Conservation (phyloP, 2,329 filamentous ascomycete species). For the Exophiala mesophila region DNA sequence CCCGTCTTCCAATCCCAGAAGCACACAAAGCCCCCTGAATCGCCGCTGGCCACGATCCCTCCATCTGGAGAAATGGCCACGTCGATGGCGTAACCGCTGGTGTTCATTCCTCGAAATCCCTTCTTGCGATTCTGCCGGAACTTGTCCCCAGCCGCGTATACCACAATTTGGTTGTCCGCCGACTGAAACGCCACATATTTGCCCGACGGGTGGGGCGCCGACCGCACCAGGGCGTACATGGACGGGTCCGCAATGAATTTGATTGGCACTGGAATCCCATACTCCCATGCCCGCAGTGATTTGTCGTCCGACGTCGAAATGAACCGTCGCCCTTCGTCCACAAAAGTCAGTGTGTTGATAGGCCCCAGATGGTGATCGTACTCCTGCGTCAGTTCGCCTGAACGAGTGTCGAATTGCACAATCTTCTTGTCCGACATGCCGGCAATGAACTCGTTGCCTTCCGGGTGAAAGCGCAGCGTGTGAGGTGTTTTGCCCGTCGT, state of each 20-base stretch:
- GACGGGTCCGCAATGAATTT: conserved; percentile 97
- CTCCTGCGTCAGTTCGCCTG: conserved; percentile 81
- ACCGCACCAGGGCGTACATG: conserved; percentile 93
- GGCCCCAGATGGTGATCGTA: conserved; percentile 98
- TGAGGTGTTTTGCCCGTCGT: conserved; percentile 93
- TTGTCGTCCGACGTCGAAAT: conserved; percentile 98
- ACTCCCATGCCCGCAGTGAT: conserved; percentile 93
- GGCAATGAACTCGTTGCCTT: conserved; percentile 83
- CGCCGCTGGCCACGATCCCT: conserved; percentile 81
- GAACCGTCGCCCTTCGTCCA: conserved; percentile 89
- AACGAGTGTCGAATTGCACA: conserved; percentile 87
- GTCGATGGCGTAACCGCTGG: conserved; percentile 87
- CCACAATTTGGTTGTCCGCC: conserved; percentile 92
- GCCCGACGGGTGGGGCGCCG: conserved; percentile 76
- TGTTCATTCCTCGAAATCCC: conserved; percentile 92
- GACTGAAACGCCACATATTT: conserved; percentile 94
- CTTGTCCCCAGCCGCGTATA: conserved; percentile 90
- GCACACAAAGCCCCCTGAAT: conserved; percentile 82
- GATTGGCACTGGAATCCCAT: conserved; percentile 95
- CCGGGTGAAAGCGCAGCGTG: conserved; percentile 88
- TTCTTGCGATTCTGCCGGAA: conserved; percentile 98
- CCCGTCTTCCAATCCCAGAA: conserved; percentile 99
- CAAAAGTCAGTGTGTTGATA: conserved; percentile 95
- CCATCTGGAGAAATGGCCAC: conserved; percentile 85
- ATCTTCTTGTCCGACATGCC: conserved; percentile 99